Percentiles rank a stretch among this genome's conserved stretches.
These are phyloP conservation scores for Colletotrichum sp. DNA, from an alignment of 2,329 filamentous ascomycete species.

Conservation along the genomic window DNA sequence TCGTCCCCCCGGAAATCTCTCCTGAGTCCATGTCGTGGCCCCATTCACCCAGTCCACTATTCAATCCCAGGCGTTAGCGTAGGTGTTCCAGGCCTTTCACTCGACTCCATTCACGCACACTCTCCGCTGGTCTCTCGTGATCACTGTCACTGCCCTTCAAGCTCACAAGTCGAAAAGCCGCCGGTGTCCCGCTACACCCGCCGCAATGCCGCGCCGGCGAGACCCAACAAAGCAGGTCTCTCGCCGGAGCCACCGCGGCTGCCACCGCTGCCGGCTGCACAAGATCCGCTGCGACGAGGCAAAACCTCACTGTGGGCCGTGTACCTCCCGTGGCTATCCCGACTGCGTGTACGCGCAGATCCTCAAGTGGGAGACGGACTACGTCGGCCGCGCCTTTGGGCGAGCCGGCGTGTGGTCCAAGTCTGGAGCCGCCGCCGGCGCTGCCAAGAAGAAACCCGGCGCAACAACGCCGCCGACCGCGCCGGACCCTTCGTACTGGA, in stretches of 20 bases:
- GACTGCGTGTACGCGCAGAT: conserved; percentile 21
- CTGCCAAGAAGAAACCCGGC: neutral
- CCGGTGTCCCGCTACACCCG: neutral
- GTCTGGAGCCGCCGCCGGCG: neutral
- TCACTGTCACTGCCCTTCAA: neutral
- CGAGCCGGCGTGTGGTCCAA: conserved; percentile 33
- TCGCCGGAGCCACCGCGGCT: conserved; percentile 27
- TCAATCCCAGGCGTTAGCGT: neutral
- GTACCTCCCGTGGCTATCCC: conserved; percentile 22
- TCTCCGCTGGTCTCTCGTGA: neutral
- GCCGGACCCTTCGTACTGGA: neutral
- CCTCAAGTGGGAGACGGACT: conserved; percentile 35
- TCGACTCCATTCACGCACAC: neutral
- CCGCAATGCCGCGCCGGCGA: conserved; percentile 8
- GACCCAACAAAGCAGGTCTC: conserved; percentile 14
- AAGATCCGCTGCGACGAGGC: conserved; percentile 27
- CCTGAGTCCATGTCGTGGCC: neutral
- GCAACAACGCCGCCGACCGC: neutral
- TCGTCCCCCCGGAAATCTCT: neutral
- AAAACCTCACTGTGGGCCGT: conserved; percentile 24
- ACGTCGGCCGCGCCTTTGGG: conserved; percentile 32
- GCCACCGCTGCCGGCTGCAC: conserved; percentile 26
- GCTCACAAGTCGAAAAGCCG: neutral
- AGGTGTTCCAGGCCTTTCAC: neutral
- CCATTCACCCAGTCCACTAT: neutral